Evolutionary conservation across 2,329 filamentous ascomycete genomes (phyloP).

Genomic region (Tolypocladium pustulatum): DNA sequence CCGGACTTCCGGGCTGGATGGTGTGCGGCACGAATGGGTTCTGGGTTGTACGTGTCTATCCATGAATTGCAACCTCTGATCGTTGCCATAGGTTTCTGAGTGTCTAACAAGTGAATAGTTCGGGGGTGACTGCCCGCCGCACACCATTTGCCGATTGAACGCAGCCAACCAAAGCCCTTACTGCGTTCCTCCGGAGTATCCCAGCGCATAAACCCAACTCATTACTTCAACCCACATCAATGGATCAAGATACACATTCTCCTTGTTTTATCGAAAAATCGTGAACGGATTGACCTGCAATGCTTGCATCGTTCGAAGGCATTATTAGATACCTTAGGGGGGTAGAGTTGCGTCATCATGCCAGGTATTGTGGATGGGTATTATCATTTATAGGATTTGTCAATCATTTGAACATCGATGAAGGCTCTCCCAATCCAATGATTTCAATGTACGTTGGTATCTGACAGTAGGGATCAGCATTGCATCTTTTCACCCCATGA

Average conservation of each 20-base stretch:
- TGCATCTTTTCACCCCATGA: no score
- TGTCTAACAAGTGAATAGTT: neutral
- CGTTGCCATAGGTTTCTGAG: neutral
- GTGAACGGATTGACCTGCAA: no score
- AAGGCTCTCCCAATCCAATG: no score
- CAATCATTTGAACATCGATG: no score
- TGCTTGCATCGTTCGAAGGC: no score
- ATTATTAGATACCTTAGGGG: no score
- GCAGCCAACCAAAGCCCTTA: neutral
- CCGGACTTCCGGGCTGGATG: neutral
- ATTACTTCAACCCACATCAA: neutral
- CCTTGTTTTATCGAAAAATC: no score
- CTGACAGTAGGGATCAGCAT: no score
- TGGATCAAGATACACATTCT: neutral
- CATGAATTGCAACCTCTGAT: neutral
- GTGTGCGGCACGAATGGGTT: neutral
- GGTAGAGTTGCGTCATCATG: no score
- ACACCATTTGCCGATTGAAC: neutral
- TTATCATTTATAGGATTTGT: no score
- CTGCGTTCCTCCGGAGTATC: neutral
- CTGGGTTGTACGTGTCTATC: neutral
- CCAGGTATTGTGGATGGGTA: no score
- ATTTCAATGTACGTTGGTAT: no score
- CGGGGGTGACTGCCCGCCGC: neutral
- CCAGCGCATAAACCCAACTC: neutral